These are phyloP conservation scores for Picochlorum sp. DNA, from an alignment of 139 green algal species.

Conservation along the genomic window DNA sequence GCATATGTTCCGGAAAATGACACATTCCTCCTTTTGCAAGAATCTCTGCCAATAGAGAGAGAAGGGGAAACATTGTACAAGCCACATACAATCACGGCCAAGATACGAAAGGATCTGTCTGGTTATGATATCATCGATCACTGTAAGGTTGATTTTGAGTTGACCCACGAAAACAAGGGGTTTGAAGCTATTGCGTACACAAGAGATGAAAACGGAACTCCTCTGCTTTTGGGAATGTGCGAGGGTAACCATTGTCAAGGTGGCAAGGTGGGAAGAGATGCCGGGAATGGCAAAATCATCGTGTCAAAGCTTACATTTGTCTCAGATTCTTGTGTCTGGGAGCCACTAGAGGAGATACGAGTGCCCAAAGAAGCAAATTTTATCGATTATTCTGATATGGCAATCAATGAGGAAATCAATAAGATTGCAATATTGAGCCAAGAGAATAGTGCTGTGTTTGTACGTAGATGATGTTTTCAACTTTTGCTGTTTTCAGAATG, in stretches of 20 bases:
- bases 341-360: conserved; percentile 3
- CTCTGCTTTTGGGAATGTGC: conserved; percentile 29
- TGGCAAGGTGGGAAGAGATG: conserved; percentile 7
- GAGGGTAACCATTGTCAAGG: conserved; percentile 35
- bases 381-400: conserved; percentile 27
- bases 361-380: conserved; percentile 18
- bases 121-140: conserved; percentile 4
- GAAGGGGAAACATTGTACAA: neutral
- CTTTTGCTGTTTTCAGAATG: conserved; percentile 15
- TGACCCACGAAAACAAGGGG: conserved; percentile 26
- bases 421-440: conserved; percentile 25
- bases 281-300: conserved; percentile 27
- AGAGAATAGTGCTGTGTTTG: conserved; percentile 30
- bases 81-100: neutral
- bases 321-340: conserved; percentile 16
- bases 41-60: conserved; percentile 6
- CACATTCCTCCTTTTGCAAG: conserved; percentile 33
- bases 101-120: conserved; percentile 1
- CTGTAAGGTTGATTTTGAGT: conserved; percentile 22
- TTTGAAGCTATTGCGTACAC: conserved; percentile 1
- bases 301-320: conserved; percentile 4
- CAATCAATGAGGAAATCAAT: neutral
- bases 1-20: conserved; percentile 17
- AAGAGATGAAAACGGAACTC: neutral
- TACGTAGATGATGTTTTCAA: conserved; percentile 24